phyloP scores from a whole-genome alignment of 1,284 basidiomycete genomes.

The Papiliotrema flavescens region DNA sequence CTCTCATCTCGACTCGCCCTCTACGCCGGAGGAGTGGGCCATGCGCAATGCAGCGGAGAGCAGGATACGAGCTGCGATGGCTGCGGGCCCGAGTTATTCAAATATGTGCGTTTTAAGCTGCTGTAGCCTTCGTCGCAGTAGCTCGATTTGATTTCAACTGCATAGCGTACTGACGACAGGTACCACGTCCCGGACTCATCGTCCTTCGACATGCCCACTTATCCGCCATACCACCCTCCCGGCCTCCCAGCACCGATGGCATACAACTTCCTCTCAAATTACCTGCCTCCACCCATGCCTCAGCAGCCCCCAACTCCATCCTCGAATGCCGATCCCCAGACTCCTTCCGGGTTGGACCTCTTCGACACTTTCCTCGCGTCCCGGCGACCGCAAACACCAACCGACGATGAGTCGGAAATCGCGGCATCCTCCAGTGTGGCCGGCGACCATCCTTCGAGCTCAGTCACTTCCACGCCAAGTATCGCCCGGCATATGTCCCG shows the following conservation, averaged over 20 bases:
- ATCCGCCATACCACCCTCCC: neutral
- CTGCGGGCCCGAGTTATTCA: conserved; percentile 4
- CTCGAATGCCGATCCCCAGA: neutral
- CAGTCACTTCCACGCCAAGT: neutral
- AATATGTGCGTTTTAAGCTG: neutral
- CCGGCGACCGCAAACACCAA: neutral
- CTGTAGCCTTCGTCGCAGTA: too few species aligned
- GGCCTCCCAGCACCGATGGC: conserved; percentile 3
- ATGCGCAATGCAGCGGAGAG: conserved; percentile 23
- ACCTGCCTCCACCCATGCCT: conserved; percentile 1
- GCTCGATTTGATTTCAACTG: neutral
- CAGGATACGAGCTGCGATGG: conserved; percentile 16
- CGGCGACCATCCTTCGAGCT: neutral
- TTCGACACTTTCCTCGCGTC: conserved; percentile 16
- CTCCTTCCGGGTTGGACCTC: conserved; percentile 9
- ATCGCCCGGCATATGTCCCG: neutral
- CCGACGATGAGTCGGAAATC: neutral
- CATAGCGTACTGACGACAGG: neutral
- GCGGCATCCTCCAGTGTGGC: neutral
- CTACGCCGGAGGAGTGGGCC: conserved; percentile 25
- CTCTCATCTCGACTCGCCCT: conserved; percentile 26
- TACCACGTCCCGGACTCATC: neutral
- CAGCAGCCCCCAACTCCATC: conserved; percentile 11
- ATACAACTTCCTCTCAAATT: conserved; percentile 14
- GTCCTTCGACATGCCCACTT: neutral